Conservation (phyloP, 805 yeast species). For the Candida piceae region DNA sequence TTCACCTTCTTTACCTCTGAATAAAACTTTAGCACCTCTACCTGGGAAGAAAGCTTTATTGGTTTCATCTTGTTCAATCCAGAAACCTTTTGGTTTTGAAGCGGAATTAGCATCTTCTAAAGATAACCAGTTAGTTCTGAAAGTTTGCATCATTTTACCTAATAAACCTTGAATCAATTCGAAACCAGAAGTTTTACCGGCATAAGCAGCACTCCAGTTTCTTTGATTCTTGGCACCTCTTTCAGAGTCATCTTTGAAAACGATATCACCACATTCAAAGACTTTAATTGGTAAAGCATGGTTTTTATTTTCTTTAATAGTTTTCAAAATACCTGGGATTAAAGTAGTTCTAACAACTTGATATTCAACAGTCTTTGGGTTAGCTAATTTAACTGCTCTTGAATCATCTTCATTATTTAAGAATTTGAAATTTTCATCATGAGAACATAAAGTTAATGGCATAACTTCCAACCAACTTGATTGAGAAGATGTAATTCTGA, state of each 20-base stretch:
- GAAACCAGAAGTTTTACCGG: constrained; percentile 93
- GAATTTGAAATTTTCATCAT: constrained; percentile 92
- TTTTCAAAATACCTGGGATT: constrained; percentile 91
- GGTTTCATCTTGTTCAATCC: constrained; percentile 69
- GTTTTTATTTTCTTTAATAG: constrained; percentile 92
- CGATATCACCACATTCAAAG: constrained; percentile 94
- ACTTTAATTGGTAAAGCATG: constrained; percentile 93
- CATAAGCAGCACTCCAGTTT: constrained; percentile 90
- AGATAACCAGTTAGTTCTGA: constrained; percentile 76
- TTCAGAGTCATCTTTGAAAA: constrained; percentile 77
- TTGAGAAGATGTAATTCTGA: constrained; percentile 87
- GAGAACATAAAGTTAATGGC: constrained; percentile 94
- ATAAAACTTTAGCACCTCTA: constrained; percentile 86
- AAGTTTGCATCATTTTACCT: constrained; percentile 93
- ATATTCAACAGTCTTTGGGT: constrained; percentile 95
- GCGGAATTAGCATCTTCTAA: constrained; percentile 42
- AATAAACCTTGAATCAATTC: constrained; percentile 91
- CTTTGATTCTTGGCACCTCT: constrained; percentile 90
- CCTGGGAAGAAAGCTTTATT: constrained; percentile 90
- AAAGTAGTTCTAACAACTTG: constrained; percentile 96
- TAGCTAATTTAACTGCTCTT: constrained; percentile 84
- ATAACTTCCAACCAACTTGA: constrained; percentile 94
- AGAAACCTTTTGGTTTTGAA: constrained; percentile 68
- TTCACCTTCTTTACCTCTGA: constrained; percentile 59
- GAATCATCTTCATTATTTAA: constrained; percentile 66